Percentiles rank a stretch among this genome's conserved stretches.
Evolutionary conservation across 208 protist genomes (phyloP).

Genomic region (Phytomonas sp.): DNA sequence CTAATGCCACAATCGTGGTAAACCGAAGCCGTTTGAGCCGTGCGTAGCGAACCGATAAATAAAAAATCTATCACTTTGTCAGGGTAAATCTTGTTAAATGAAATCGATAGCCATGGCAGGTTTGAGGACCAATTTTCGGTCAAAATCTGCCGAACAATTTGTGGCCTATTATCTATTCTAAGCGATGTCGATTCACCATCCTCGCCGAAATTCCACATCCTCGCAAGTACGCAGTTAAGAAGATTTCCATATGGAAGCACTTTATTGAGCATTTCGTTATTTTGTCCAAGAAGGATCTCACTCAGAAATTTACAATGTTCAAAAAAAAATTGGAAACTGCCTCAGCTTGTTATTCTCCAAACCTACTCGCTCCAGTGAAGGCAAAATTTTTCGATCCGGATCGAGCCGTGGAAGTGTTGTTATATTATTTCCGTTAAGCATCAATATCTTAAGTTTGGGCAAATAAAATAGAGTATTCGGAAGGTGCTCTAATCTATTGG

Average conservation of each 20-base stretch:
- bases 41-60: slow-evolving; percentile 77
- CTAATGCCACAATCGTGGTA: slow-evolving; percentile 79
- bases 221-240: slow-evolving; percentile 15
- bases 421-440: slow-evolving; percentile 67
- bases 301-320: slow-evolving; percentile 39
- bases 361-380: slow-evolving; percentile 38
- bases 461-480: slow-evolving; percentile 58
- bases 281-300: slow-evolving; percentile 56
- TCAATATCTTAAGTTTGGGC: slow-evolving; percentile 50
- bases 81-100: slow-evolving; percentile 84
- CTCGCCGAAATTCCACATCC: slow-evolving; percentile 2
- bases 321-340: slow-evolving; percentile 56
- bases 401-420: slow-evolving; percentile 16
- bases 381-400: slow-evolving; percentile 24
- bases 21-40: slow-evolving; percentile 67
- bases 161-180: slow-evolving; percentile 66
- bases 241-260: slow-evolving; percentile 30
- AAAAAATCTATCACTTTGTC: slow-evolving; percentile 82
- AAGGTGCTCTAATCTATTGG: slow-evolving; percentile 45
- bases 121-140: slow-evolving; percentile 31
- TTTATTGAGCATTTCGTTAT: slow-evolving; percentile 51
- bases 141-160: slow-evolving; percentile 52
- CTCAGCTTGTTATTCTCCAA: slow-evolving; percentile 64
- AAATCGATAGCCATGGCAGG: slow-evolving; percentile 58
- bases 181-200: slow-evolving; percentile 22